Evolutionary conservation across 306 rosid species (phyloP), one percentile per base, ranked within the genome.

Genomic region (Cicer judaicum): DNA sequence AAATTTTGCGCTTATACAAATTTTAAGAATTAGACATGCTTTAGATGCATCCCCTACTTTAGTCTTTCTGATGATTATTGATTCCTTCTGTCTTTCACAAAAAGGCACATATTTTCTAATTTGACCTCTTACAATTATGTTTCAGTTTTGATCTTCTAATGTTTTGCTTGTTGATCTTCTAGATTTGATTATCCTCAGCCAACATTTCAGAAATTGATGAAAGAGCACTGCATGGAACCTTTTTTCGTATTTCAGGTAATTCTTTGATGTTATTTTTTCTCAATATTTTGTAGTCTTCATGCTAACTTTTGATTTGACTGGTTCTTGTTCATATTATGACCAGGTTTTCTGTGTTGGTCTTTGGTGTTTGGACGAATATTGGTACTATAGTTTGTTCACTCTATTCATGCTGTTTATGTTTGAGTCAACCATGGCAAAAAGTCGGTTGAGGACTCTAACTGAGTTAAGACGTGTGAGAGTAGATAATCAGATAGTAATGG

Each of bases 311-410:
- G 47, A 60, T 60, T 36, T 60, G 19, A 46, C 72, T 64, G 53
- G 36, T 53, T 56, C 43, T 64, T 59, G 76, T 70, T 57, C 67
- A 64, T 69, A 50, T 36, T 72, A 13, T 54, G 38, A 70, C 67
- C 74, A 95, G 99, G 99, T 95, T 70, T 95, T 95, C 84, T 95
- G 98, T 75, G 99, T 95, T 84, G 99, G 99, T 43, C 97, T 95
- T 59, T 95, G 99, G 99, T 95, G 99, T 84, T 82, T 95, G 90
- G 99, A 95, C 72, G 99, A 92, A 82, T 95, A 89, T 86, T 95
- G 99, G 99, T 95, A 95, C 84, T 95, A 95, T 86, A 95, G 99
- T 82, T 77, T 95, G 88, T 95, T 95, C 81, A 95, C 99, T 18
- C 93, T 95, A 24, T 90, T 89, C 78, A 95, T 95, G 99, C 81